Evolutionary conservation across 371 early-diverging fungal genomes (phyloP).

Genomic region (Caulochytrium protostelioides): DNA sequence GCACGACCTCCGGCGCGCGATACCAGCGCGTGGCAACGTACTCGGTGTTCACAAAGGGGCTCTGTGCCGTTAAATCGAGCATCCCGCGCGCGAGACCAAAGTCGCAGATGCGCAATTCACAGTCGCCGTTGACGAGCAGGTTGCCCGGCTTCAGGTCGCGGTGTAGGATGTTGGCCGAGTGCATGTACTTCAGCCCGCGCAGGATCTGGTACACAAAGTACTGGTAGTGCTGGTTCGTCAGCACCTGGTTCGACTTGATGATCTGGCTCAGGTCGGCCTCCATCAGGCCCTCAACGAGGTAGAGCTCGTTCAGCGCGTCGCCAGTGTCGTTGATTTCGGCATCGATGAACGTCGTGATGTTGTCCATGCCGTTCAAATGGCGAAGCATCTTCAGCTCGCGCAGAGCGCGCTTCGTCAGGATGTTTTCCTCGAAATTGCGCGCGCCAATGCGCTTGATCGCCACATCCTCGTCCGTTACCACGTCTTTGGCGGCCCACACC

Average conservation of each 20-base stretch:
- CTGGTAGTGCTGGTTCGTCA: slow-evolving; percentile 27
- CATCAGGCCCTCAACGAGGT: slow-evolving; percentile 27
- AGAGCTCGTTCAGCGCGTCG: slow-evolving; percentile 13
- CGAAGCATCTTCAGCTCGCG: slow-evolving; percentile 27
- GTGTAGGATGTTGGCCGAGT: slow-evolving; percentile 36
- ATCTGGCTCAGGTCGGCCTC: slow-evolving; percentile 30
- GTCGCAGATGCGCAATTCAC: slow-evolving; percentile 66
- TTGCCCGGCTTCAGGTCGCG: slow-evolving; percentile 48
- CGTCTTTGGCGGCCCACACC: slow-evolving; percentile 17
- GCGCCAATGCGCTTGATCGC: slow-evolving; percentile 30
- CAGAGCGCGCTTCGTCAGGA: slow-evolving; percentile 27
- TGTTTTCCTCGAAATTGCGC: slow-evolving; percentile 23
- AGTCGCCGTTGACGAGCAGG: slow-evolving; percentile 27
- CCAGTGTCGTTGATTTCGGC: slow-evolving; percentile 11
- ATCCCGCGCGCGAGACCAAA: slow-evolving; percentile 87
- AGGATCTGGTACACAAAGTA: slow-evolving; percentile 39
- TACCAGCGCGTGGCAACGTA: slow-evolving; percentile 97
- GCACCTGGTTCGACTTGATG: slow-evolving; percentile 18
- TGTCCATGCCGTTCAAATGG: slow-evolving; percentile 27
- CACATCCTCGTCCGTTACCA: slow-evolving; percentile 13
- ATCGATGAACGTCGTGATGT: slow-evolving; percentile 14
- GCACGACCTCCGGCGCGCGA: slow-evolving; percentile 94
- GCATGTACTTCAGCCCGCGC: slow-evolving; percentile 38
- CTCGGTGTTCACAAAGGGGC: slow-evolving; percentile 39
- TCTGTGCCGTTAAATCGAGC: slow-evolving; percentile 55